Evolutionary conservation across 1,284 basidiomycete species (phyloP).

Genomic region (Malassezia equina): DNA sequence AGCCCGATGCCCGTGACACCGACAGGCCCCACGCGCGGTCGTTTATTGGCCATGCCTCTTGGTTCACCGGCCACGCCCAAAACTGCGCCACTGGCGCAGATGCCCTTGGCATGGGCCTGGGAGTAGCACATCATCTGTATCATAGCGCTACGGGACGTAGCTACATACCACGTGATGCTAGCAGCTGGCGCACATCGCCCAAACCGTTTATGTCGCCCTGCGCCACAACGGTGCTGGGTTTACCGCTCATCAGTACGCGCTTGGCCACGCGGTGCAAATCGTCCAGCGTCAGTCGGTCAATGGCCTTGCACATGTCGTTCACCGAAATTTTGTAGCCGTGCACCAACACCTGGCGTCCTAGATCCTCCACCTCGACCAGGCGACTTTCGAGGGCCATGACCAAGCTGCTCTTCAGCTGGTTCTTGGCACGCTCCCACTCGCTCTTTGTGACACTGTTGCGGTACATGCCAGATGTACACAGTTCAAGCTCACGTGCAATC

Average conservation of each 20-base stretch:
- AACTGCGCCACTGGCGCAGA: neutral
- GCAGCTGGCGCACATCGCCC: conserved; percentile 34
- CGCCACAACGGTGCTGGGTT: conserved; percentile 39
- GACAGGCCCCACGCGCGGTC: neutral
- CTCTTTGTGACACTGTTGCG: conserved; percentile 53
- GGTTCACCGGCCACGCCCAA: neutral
- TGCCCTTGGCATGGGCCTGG: conserved; percentile 2
- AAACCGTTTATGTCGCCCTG: conserved; percentile 36
- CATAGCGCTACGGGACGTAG: neutral
- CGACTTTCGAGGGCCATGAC: conserved; percentile 93
- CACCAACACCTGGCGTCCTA: conserved; percentile 69
- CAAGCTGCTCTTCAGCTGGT: conserved; percentile 84
- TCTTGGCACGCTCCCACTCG: conserved; percentile 80
- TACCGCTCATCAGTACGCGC: conserved; percentile 56
- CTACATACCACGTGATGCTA: conserved; percentile 29
- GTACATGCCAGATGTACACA: conserved; percentile 43
- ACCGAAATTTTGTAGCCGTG: conserved; percentile 77
- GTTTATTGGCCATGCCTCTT: neutral
- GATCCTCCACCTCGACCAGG: conserved; percentile 59
- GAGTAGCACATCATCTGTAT: neutral
- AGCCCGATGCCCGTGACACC: conserved; percentile 8
- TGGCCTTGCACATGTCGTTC: conserved; percentile 80
- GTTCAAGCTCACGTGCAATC: conserved; percentile 65
- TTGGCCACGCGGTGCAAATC: conserved; percentile 64
- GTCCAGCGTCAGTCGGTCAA: conserved; percentile 67